Conservation (phyloP, 1,284 basidiomycete genomes). For the Tilletia walkeri region DNA sequence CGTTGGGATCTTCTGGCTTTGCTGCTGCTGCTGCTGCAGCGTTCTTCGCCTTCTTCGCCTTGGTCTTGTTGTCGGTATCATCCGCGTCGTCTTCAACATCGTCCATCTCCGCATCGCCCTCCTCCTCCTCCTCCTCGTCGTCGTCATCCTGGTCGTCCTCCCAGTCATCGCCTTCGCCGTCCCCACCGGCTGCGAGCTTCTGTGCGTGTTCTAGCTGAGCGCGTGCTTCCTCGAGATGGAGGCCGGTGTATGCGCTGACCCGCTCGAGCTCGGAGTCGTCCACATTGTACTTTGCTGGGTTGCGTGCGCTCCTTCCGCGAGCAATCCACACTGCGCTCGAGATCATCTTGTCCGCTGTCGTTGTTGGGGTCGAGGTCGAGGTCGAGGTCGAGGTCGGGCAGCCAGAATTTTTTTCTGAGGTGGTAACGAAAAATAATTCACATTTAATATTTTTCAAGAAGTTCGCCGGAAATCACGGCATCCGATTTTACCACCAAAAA, state of each 20-base stretch:
- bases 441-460: not conserved
- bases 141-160: conserved; percentile 35
- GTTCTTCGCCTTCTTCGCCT: conserved; percentile 38
- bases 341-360: conserved; percentile 53
- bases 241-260: conserved; percentile 80
- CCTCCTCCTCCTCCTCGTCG: conserved; percentile 32
- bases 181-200: conserved; percentile 36
- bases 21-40: conserved; percentile 57
- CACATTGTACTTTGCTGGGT: conserved; percentile 84
- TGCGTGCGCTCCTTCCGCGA: conserved; percentile 71
- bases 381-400: too few relatives aligned
- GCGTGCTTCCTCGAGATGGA: conserved; percentile 82
- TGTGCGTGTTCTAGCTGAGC: conserved; percentile 69
- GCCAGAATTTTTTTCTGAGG: too few relatives aligned
- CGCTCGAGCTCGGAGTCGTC: conserved; percentile 87
- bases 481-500: not conserved
- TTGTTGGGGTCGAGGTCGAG: not conserved
- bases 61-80: conserved; percentile 60
- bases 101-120: conserved; percentile 29
- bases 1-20: conserved; percentile 64
- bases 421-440: too few relatives aligned
- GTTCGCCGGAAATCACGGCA: conserved; percentile 10
- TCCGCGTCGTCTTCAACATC: conserved; percentile 57
- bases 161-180: conserved; percentile 31
- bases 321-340: conserved; percentile 71